Evolutionary conservation across 345 rosid species (phyloP), one percentile per base, ranked within the genome.

Genomic region (Xanthoceras sorbifolium): DNA sequence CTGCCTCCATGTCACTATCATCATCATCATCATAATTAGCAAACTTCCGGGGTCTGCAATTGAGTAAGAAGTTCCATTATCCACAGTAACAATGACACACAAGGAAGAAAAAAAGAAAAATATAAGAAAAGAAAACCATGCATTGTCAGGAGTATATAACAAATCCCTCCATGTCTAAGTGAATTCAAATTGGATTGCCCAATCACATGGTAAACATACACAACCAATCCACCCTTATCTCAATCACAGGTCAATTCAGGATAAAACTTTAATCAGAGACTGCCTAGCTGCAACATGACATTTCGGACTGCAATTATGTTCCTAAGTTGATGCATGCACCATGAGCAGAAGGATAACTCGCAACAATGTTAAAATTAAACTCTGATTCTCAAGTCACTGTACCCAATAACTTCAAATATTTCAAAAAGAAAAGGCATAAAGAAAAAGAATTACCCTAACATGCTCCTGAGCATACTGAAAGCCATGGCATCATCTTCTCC

Each of bases 1-100:
- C 85, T 40, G 97, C 97, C 84, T 93, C 99, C 99, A 93, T 96
- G 85, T 89, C 85, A 70, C 88, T 75, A 68, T 82, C 90, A 73
- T 90, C 93, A 66, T 82, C 92, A 22, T 89, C 91, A 22, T 86
- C 90, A 66, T 82, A 76, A 15, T 42, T 71, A 12, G 85, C 80
- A 78, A n/a, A 86, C 70, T 80, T 82, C 6, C 77, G 31, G 6
- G 83, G 81, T 4, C 90, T 89, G 88, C 75, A 82, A 64, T 66
- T 50, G 32, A 75, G 59, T 9, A 38, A 34, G 42, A 63, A 75
- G n/a, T 63, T 44, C n/a, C 36, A 14, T 31, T 22, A 78, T 34
- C 46, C 14, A 14, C 36, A 18, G 12, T 7, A 57, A 12, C 25
- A 57, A 23, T n/a, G 62, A 57, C 62, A 22, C 59, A 20, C 62